Conservation (phyloP, 164 flowering plant genomes). For the Aristolochia californica region DNA sequence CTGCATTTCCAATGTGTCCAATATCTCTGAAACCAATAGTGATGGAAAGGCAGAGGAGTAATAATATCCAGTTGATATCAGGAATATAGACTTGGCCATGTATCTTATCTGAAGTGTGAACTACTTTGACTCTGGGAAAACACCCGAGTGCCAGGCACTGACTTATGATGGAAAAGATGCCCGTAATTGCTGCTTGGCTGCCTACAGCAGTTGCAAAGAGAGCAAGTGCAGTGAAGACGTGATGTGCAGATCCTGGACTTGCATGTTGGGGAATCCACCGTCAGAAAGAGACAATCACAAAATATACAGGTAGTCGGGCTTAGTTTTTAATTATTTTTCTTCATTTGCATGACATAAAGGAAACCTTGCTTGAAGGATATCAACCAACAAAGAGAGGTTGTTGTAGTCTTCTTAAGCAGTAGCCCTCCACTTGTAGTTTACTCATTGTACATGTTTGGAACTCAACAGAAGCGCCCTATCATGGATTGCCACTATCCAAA, state of each 20-base stretch:
- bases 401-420: too few relatives aligned
- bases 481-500: too few relatives aligned
- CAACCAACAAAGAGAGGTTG: too few relatives aligned
- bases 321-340: too few relatives aligned
- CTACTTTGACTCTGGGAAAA: constrained; percentile 53
- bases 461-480: too few relatives aligned
- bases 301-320: too few relatives aligned
- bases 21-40: constrained; percentile 36
- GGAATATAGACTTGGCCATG: constrained; percentile 66
- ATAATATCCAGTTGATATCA: constrained; percentile 56
- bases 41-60: constrained; percentile 36
- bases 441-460: too few relatives aligned
- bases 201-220: constrained; percentile 46
- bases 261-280: constrained; percentile 6
- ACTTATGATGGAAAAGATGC: constrained; percentile 53
- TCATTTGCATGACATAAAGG: too few relatives aligned
- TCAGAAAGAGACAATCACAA: not conserved
- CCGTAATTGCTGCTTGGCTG: constrained; percentile 65
- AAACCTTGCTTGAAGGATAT: too few relatives aligned
- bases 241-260: constrained; percentile 27
- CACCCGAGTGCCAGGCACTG: constrained; percentile 57
- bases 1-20: constrained; percentile 38
- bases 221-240: constrained; percentile 36
- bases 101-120: constrained; percentile 47
- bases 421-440: too few relatives aligned